Evolutionary conservation across 148 eudicot genomes (phyloP).

Genomic region (Silene uniflora): DNA sequence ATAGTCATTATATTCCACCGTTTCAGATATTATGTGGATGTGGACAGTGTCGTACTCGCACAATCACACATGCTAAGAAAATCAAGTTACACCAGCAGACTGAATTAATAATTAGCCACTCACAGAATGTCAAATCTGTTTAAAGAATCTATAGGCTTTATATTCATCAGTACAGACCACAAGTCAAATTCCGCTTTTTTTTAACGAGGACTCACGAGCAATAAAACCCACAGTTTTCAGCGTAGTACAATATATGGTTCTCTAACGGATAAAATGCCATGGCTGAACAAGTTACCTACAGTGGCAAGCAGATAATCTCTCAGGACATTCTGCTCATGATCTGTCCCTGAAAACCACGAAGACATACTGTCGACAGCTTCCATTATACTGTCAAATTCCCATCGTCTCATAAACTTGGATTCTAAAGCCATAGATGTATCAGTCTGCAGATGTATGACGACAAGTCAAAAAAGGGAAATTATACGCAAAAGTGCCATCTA

Average conservation of each 20-base stretch:
- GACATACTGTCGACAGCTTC: constrained; percentile 64
- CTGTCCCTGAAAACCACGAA: constrained; percentile 87
- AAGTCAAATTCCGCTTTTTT: background rate
- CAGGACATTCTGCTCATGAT: constrained; percentile 52
- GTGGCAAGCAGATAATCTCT: constrained; percentile 62
- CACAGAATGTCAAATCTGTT: background rate
- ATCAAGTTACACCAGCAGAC: background rate
- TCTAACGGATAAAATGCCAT: background rate
- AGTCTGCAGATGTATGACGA: constrained; percentile 53
- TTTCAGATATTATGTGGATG: background rate
- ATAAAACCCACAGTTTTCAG: background rate
- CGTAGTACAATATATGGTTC: background rate
- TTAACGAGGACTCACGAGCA: background rate
- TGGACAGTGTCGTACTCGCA: background rate
- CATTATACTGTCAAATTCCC: constrained; percentile 88
- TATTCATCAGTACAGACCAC: background rate
- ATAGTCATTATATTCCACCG: background rate
- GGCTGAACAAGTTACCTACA: constrained; percentile 49
- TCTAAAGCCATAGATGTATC: constrained; percentile 88
- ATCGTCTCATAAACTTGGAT: constrained; percentile 78
- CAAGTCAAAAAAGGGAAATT: constrained; percentile 14
- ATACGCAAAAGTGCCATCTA: background rate
- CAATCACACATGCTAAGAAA: background rate
- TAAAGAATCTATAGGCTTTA: background rate
- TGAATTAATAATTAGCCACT: background rate